Base-by-base conservation (phyloP, 306 rosid species). In the barrel medic (Medicago truncatula) region DNA sequence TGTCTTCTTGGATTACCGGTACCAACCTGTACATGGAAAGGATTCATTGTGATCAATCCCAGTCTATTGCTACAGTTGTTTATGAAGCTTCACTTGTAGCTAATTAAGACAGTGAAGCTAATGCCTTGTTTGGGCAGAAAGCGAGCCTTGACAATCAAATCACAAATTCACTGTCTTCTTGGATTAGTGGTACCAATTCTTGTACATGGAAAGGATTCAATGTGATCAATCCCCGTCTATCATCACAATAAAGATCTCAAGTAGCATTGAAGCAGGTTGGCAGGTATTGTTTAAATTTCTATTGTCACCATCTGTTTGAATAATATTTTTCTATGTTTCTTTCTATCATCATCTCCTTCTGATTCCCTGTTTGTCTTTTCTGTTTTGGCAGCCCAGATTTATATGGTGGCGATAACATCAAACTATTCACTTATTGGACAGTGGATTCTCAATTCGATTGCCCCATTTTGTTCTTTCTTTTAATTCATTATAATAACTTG, bases 401-500 rank as follows among this genome's bases (percentile, higher is more conserved):
- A 21, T 87, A 84, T 79, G 90, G 88, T 66, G 86, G 82, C 61
- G 79, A 82, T 53, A 73, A 82, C 70, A 82, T 86, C 65, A 79
- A 88, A 70, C 88, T 84, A 77, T 84, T 82, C 74, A 87, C 81
- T 41, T 84, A 87, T 79, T 84, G 88, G 85, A 84, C 43, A 6
- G 85, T 87, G 73, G 70, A 83, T 74, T 64, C n/a, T 63, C 65
- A 20, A 67, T 71, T 66, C 31, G 31, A 17, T 39, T 39, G 60
- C 80, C 53, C 44, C 38, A 16, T 13, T 13, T 67, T 83, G 72
- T 44, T 59, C 39, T 76, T 61, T 67, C 9, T 16, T 70, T 47
- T 14, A 47, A 70, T 38, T 66, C 44, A 78, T 58, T 58, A 40
- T 73, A 16, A 40, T 73, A 16, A 61, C 40, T 34, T 52, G 14